Evolutionary conservation across 345 rosid species (phyloP).

Genomic region (Hibiscus tridactylites): DNA sequence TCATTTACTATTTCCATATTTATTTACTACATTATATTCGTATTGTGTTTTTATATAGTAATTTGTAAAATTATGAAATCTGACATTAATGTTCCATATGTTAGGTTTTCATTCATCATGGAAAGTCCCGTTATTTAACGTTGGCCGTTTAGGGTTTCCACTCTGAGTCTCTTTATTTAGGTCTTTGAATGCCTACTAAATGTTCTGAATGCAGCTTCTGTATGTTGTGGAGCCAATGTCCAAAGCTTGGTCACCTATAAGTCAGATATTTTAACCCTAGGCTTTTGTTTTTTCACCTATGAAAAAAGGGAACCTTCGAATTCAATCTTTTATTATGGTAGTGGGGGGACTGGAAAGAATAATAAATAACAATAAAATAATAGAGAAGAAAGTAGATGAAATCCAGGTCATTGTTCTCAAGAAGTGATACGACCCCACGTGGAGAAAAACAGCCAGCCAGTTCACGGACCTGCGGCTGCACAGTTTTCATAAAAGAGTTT

Average conservation of each 20-base stretch:
- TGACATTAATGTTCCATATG: not conserved
- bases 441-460: slow-evolving; percentile 46
- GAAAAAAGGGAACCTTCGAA: not conserved
- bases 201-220: too few species aligned
- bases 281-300: not conserved
- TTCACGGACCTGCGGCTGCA: not conserved
- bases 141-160: not conserved
- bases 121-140: not conserved
- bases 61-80: not conserved
- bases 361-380: not conserved
- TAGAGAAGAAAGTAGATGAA: slow-evolving; percentile 17
- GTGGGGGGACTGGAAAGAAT: not conserved
- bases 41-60: too few species aligned
- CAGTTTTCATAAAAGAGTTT: slow-evolving; percentile 7
- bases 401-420: slow-evolving; percentile 34
- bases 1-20: too few species aligned
- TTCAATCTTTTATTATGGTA: not conserved
- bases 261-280: not conserved
- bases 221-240: not conserved
- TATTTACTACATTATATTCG: too few species aligned
- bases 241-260: not conserved
- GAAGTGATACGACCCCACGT: slow-evolving; percentile 35
- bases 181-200: not conserved
- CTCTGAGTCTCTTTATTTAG: not conserved
- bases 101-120: not conserved